phyloP scores from a whole-genome alignment of 2,329 filamentous ascomycete species.

The Samsoniella hepiali region DNA sequence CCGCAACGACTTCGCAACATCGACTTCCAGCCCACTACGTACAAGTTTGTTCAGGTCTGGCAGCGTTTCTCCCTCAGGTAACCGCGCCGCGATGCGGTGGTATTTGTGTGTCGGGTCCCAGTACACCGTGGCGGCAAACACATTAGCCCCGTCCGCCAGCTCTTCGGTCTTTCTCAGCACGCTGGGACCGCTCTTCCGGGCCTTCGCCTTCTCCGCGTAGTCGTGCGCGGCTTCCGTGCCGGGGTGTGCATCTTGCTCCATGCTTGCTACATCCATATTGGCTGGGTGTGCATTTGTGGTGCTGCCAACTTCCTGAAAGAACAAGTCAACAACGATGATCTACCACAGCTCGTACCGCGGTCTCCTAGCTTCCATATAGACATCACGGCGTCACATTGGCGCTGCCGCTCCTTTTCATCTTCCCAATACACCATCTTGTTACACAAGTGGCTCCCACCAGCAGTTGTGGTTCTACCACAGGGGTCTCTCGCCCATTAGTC shows the following conservation, averaged over 20 bases:
- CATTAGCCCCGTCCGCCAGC: background rate
- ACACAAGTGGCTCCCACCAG: no score
- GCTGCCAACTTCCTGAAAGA: background rate
- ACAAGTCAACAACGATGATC: no score
- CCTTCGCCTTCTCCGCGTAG: background rate
- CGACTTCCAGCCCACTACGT: background rate
- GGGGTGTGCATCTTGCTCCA: background rate
- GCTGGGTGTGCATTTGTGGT: background rate
- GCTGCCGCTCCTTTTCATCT: no score
- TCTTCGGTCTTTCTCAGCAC: background rate
- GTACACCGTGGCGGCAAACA: background rate
- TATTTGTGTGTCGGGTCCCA: background rate
- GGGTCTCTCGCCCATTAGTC: no score
- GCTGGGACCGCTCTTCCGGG: background rate
- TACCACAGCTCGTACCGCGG: no score
- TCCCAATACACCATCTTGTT: no score
- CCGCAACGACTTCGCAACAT: background rate
- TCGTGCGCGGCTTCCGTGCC: background rate
- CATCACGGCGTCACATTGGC: no score
- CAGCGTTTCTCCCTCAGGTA: background rate
- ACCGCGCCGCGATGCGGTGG: background rate
- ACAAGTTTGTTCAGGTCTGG: conserved; percentile 1
- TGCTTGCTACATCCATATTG: background rate
- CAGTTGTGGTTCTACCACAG: no score
- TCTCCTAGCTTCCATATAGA: no score